Conservation (phyloP, 179 eudicot genomes). For the Heliamphora pulchella region DNA sequence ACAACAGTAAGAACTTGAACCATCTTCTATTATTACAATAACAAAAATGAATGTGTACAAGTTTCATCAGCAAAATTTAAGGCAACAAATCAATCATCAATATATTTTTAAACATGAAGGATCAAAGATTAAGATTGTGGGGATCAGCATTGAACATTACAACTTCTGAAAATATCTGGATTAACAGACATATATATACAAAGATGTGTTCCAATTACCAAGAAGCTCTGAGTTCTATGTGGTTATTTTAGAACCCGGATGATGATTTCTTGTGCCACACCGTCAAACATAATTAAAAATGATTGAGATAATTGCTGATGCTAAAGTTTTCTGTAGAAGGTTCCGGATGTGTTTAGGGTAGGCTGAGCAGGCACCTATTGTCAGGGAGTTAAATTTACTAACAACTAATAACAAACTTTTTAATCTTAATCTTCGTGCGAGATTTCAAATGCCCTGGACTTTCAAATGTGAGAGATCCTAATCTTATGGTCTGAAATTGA, state of each 20-base stretch:
- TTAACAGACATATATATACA: slow-evolving; percentile 27
- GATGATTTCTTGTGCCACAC: slow-evolving; percentile 14
- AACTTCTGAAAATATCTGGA: slow-evolving; percentile 29
- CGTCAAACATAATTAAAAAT: background rate
- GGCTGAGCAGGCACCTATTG: background rate
- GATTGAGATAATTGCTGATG: background rate
- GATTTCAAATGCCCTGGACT: background rate
- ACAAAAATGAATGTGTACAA: slow-evolving; percentile 57
- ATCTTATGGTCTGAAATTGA: background rate
- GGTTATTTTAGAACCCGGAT: slow-evolving; percentile 28
- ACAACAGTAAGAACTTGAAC: background rate
- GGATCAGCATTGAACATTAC: slow-evolving; percentile 37
- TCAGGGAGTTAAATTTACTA: background rate
- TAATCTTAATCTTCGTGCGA: background rate
- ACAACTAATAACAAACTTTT: background rate
- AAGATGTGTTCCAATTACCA: slow-evolving; percentile 16
- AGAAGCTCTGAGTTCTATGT: slow-evolving; percentile 37
- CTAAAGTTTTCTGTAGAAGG: background rate
- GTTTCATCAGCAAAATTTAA: slow-evolving; percentile 43
- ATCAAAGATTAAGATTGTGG: slow-evolving; percentile 44
- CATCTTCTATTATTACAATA: slow-evolving; percentile 17
- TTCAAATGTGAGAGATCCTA: slow-evolving; percentile 5
- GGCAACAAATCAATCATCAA: slow-evolving; percentile 45
- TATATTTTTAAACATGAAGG: slow-evolving; percentile 36
- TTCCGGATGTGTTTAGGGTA: background rate